Base-by-base conservation (phyloP, 1,284 basidiomycete species). In the Calocybe gambosa region DNA sequence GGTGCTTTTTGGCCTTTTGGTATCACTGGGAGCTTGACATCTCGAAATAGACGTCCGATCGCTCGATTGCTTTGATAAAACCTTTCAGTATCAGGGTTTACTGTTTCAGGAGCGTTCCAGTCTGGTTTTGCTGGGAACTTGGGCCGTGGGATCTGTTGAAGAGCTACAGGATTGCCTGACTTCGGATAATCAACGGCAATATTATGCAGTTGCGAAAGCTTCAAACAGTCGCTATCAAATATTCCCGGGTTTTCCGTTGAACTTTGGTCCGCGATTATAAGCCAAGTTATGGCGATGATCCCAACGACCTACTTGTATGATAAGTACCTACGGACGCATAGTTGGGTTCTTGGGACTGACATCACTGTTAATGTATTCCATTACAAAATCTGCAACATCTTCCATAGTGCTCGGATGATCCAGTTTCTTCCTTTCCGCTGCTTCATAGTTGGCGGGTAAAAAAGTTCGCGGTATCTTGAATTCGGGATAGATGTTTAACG, bases 321-420 rank as follows among this genome's bases (percentile, higher is more conserved):
- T 34, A 15, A 34, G 31, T 16, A 15, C n/a, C n/a, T n/a, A 16
- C 15, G 31, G n/a, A 34, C 31, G n/a, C 28, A 29, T 15, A 34
- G 2, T 13, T 16, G 5, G n/a, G 6, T 3, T 2, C 5, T 15
- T 8, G 3, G 2, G 4, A 34, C 57, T 50, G 49, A 82, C 78
- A 58, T 87, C 82, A 42, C 74, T 81, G 54, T 69, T 78, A 51
- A 85, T 82, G 50, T 78, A 88, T 47, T 87, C 80, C 43, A 83
- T 71, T 12, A 89, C 76, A 57, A 89, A 89, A 39, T 86, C 77
- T 1, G 78, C 80, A 1, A 88, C 80, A 62, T 85, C 89, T 13
- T 58, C 65, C 70, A 82, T 85, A 8, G 72, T 85, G 60, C 76
- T 80, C 28, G 66, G 72, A 23, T 74, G 73, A 36, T 71, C 58